Percentiles rank a stretch among this genome's conserved stretches.
Evolutionary conservation across 345 rosid species (phyloP).

Genomic region (Lepidium africanum): DNA sequence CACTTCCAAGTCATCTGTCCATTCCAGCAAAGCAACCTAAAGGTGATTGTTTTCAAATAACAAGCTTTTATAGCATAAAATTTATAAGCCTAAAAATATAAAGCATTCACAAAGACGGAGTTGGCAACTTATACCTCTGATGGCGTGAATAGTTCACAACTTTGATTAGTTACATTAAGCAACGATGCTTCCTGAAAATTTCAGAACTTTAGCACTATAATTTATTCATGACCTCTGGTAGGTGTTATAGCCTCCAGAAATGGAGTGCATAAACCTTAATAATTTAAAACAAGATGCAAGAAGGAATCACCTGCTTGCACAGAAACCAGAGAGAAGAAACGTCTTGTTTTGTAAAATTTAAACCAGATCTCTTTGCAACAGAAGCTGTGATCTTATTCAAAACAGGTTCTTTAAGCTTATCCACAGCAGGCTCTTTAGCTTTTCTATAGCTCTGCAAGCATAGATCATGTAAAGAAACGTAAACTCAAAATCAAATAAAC

Average conservation of each 20-base stretch:
- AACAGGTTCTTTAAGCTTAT: constrained; percentile 76
- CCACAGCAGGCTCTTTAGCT: constrained; percentile 61
- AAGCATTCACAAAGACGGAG: background rate
- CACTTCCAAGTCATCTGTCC: constrained; percentile 86
- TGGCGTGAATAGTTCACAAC: constrained; percentile 77
- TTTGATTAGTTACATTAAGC: constrained; percentile 72
- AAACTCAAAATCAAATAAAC: background rate
- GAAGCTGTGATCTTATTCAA: constrained; percentile 66
- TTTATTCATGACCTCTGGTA: background rate
- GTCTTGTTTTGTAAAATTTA: constrained; percentile 69
- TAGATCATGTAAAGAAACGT: background rate
- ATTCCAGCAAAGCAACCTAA: constrained; percentile 87
- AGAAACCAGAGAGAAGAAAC: constrained; percentile 85
- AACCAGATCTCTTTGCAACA: constrained; percentile 44
- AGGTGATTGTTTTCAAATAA: constrained; percentile 18
- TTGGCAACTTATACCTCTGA: constrained; percentile 51
- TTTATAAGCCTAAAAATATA: background rate
- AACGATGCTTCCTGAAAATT: constrained; percentile 82
- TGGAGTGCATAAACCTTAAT: background rate
- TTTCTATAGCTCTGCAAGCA: constrained; percentile 48
- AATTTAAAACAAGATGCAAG: background rate
- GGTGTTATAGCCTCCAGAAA: background rate
- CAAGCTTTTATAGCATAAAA: background rate
- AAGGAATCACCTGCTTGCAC: constrained; percentile 67
- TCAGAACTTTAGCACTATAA: background rate